Percentiles rank a stretch among this genome's conserved stretches.
phyloP scores from a whole-genome alignment of 1,284 basidiomycete genomes.

The Cutaneotrichosporon cavernicola region DNA sequence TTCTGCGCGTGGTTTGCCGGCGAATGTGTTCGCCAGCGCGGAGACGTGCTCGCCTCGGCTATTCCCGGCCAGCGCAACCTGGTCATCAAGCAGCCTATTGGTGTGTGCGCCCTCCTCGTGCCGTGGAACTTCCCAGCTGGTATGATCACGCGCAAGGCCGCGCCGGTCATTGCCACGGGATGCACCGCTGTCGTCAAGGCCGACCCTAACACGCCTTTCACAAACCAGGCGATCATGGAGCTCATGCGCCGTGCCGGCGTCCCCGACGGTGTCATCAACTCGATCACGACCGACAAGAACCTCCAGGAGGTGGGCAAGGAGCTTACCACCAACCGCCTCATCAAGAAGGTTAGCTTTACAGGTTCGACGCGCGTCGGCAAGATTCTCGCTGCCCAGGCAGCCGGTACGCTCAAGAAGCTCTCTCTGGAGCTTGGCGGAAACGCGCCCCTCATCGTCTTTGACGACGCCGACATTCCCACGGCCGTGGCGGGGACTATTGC shows the following conservation, averaged over 20 bases:
- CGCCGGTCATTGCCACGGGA: conserved; percentile 76
- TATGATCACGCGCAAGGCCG: conserved; percentile 65
- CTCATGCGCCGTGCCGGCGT: conserved; percentile 83
- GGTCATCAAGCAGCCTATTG: conserved; percentile 92
- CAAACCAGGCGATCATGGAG: conserved; percentile 70
- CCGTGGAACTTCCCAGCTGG: conserved; percentile 85
- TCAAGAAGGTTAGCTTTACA: conserved; percentile 85
- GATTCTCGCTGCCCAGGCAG: conserved; percentile 76
- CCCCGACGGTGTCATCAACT: conserved; percentile 91
- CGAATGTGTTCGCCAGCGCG: conserved; percentile 71
- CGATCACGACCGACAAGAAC: conserved; percentile 64
- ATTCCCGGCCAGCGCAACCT: conserved; percentile 74
- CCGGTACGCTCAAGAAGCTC: conserved; percentile 86
- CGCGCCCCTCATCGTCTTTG: conserved; percentile 67
- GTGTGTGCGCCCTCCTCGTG: conserved; percentile 56
- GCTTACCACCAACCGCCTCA: conserved; percentile 45
- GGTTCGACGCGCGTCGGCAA: conserved; percentile 88
- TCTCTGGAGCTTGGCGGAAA: conserved; percentile 65
- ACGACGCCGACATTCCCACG: conserved; percentile 89
- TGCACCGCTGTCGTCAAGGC: conserved; percentile 96
- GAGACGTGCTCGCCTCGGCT: conserved; percentile 80
- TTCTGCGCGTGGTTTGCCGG: conserved; percentile 84
- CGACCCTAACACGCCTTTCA: conserved; percentile 92
- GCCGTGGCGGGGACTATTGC: conserved; percentile 87
- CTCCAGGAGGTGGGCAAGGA: conserved; percentile 49